These are phyloP conservation scores for Chlamydomonas sp. DNA, from an alignment of 139 green algal genomes.

Conservation along the genomic window DNA sequence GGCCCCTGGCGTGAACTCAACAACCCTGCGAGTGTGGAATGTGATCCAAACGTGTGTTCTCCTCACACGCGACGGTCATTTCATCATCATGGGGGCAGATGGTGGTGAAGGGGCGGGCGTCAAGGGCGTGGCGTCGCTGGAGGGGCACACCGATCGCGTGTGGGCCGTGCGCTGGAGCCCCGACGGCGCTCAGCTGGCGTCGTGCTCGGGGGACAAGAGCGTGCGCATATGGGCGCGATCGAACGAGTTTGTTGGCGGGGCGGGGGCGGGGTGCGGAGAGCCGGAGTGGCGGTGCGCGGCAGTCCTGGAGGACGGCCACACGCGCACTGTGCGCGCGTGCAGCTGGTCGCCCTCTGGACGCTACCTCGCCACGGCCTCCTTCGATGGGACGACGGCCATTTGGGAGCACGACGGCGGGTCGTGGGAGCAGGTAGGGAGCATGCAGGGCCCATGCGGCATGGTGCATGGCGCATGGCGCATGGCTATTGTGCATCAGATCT, in stretches of 20 bases:
- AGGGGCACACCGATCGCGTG: slow-evolving; percentile 70
- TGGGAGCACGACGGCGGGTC: slow-evolving; percentile 61
- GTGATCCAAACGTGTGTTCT: too few species aligned
- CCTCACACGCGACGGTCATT: too few species aligned
- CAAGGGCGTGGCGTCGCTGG: slow-evolving; percentile 32
- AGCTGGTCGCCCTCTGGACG: slow-evolving; percentile 75
- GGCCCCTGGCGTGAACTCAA: too few species aligned
- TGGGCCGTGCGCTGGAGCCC: slow-evolving; percentile 72
- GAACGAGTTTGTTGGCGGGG: too few species aligned
- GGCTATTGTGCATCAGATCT: not conserved
- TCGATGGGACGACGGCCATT: slow-evolving; percentile 79
- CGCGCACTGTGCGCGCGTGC: slow-evolving; percentile 64
- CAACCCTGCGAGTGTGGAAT: too few species aligned
- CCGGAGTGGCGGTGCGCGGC: slow-evolving; percentile 51
- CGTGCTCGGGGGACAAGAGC: slow-evolving; percentile 81
- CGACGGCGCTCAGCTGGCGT: slow-evolving; percentile 71
- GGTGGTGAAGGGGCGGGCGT: too few species aligned
- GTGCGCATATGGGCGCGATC: slow-evolving; percentile 74
- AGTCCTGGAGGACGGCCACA: slow-evolving; percentile 75
- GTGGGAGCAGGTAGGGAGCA: slow-evolving; percentile 67
- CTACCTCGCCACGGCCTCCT: slow-evolving; percentile 76
- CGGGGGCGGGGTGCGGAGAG: not conserved
- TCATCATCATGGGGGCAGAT: too few species aligned
- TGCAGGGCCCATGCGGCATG: not conserved
- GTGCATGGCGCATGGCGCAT: not conserved